phyloP scores from a whole-genome alignment of 306 rosid genomes.

The Cicer judaicum region DNA sequence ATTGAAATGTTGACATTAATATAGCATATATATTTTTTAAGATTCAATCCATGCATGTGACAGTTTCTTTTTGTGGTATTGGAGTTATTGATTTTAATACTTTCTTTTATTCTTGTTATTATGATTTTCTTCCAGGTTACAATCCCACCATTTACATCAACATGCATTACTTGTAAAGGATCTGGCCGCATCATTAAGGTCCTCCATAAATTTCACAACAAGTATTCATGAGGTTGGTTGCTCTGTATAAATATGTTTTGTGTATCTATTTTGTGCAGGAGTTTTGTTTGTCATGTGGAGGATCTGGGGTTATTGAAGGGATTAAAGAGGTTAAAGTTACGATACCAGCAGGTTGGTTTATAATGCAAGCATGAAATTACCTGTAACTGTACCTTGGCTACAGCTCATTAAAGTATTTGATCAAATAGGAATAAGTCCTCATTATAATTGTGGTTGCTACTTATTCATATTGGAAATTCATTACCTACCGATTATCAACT shows the following conservation, averaged over 20 bases:
- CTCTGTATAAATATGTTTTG: slow-evolving; percentile 32
- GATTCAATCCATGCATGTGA: slow-evolving; percentile 40
- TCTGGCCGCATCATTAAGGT: slow-evolving; percentile 81
- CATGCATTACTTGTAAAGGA: slow-evolving; percentile 88
- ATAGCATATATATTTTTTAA: slow-evolving; percentile 35
- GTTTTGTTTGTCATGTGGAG: slow-evolving; percentile 71
- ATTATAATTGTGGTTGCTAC: slow-evolving; percentile 30
- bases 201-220: slow-evolving; percentile 34
- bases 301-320: slow-evolving; percentile 86
- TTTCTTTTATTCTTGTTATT: slow-evolving; percentile 36
- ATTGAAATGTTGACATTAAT: slow-evolving; percentile 42
- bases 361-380: slow-evolving; percentile 36
- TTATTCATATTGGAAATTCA: slow-evolving; percentile 36
- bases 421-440: slow-evolving; percentile 6
- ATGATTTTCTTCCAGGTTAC: slow-evolving; percentile 69
- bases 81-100: slow-evolving; percentile 17
- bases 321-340: slow-evolving; percentile 79
- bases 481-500: slow-evolving; percentile 14
- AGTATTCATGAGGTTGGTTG: slow-evolving; percentile 35
- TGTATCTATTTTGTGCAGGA: slow-evolving; percentile 63
- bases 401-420: slow-evolving; percentile 31
- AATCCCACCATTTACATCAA: slow-evolving; percentile 90
- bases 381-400: slow-evolving; percentile 32
- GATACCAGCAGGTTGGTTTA: slow-evolving; percentile 88
- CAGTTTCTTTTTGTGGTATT: slow-evolving; percentile 20